These are phyloP conservation scores for Citrus medica DNA, from an alignment of 345 rosid species.

Conservation along the genomic window DNA sequence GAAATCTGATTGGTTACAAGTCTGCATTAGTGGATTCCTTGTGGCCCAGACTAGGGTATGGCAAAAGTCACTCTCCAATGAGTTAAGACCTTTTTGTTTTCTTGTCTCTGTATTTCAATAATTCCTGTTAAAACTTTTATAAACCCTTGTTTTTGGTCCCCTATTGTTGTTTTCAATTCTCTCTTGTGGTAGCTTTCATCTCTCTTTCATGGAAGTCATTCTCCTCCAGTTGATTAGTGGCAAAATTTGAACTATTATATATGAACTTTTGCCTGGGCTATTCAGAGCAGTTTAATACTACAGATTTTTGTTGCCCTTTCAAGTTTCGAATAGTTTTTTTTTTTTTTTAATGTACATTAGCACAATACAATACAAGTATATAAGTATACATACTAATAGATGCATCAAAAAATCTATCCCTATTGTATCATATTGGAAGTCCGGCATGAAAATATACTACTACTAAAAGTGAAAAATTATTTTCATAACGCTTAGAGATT, in stretches of 20 bases:
- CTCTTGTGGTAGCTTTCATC: constrained; percentile 7
- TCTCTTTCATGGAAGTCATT: background rate
- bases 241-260: background rate
- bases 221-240: constrained; percentile 7
- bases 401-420: no score
- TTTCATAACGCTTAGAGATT: no score
- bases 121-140: constrained; percentile 10
- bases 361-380: no score
- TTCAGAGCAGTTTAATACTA: background rate
- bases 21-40: constrained; percentile 31
- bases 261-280: background rate
- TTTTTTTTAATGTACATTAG: no score
- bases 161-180: background rate
- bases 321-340: background rate
- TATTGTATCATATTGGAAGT: no score
- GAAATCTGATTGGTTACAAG: constrained; percentile 34
- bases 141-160: constrained; percentile 26
- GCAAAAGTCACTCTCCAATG: background rate
- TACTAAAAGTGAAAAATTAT: no score
- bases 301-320: background rate
- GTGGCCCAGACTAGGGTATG: constrained; percentile 18
- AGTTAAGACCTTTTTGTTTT: constrained; percentile 5
- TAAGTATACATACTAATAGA: no score
- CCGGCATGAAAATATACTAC: no score
- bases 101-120: constrained; percentile 17